A percentile compares a stretch with the other conserved stretches of the same genome.
Evolutionary conservation across 1,139 yeast genomes (phyloP).

Genomic region (Diutina catenulata): DNA sequence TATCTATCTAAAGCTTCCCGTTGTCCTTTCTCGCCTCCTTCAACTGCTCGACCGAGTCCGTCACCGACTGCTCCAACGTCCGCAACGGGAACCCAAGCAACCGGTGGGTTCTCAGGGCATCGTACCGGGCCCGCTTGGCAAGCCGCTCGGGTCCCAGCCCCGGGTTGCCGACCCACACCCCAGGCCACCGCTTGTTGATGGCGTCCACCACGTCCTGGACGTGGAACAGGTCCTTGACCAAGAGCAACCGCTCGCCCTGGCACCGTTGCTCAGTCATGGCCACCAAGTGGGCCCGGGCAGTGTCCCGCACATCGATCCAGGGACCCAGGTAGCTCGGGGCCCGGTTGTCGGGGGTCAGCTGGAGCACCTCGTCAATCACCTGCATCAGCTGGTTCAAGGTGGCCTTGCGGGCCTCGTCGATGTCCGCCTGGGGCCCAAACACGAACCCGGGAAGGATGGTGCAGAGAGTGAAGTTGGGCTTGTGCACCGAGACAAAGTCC

Average conservation of each 20-base stretch:
- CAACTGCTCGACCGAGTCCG: constrained; percentile 34
- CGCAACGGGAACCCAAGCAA: constrained; percentile 26
- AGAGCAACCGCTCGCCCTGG: constrained; percentile 17
- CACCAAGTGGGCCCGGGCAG: constrained; percentile 37
- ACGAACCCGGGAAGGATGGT: constrained; percentile 41
- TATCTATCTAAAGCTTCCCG: too few species aligned
- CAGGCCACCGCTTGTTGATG: constrained; percentile 8
- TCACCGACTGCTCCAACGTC: constrained; percentile 22
- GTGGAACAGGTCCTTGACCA: constrained; percentile 3
- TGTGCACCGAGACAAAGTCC: constrained; percentile 29
- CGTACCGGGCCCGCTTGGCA: not conserved
- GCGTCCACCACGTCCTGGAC: constrained; percentile 6
- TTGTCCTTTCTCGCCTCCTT: constrained; percentile 10
- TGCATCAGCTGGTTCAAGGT: constrained; percentile 29
- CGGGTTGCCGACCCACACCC: constrained; percentile 5
- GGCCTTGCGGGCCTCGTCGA: constrained; percentile 11
- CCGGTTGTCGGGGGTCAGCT: constrained; percentile 12
- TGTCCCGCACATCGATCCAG: constrained; percentile 41
- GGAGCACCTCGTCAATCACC: constrained; percentile 16
- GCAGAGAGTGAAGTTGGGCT: constrained; percentile 30
- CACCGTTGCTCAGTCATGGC: constrained; percentile 21
- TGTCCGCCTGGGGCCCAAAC: constrained; percentile 35
- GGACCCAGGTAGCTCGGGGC: constrained; percentile 10
- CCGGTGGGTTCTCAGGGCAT: constrained; percentile 17
- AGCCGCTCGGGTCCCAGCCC: not conserved